Percentiles rank a stretch among this genome's conserved stretches.
Conservation (phyloP, 768 basidiomycete genomes). For the Boletus reticulatus region DNA sequence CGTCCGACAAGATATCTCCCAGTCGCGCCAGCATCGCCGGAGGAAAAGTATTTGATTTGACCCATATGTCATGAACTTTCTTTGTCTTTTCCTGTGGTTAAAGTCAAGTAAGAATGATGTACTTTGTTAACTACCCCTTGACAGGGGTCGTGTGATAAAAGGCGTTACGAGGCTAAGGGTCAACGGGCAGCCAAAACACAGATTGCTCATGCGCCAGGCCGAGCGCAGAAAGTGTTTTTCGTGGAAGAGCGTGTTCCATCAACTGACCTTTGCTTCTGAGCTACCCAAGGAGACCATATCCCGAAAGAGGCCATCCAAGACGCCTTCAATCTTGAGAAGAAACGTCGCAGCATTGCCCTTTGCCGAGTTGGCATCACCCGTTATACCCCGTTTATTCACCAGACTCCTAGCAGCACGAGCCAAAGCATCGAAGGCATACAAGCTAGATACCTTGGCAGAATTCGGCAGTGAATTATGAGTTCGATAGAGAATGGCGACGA, state of each 20-base stretch:
- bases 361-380: conserved; percentile 51
- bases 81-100: conserved; percentile 86
- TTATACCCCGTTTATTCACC: conserved; percentile 60
- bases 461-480: conserved; percentile 78
- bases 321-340: conserved; percentile 84
- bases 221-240: background rate
- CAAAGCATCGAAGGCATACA: conserved; percentile 94
- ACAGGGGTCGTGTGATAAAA: conserved; percentile 30
- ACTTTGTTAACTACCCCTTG: conserved; percentile 42
- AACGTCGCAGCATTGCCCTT: conserved; percentile 80
- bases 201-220: conserved; percentile 10
- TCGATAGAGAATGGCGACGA: conserved; percentile 86
- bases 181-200: background rate
- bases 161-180: conserved; percentile 16
- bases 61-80: conserved; percentile 98
- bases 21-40: conserved; percentile 69
- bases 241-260: conserved; percentile 4
- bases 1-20: conserved; percentile 62
- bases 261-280: conserved; percentile 85
- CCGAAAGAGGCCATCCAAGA: conserved; percentile 85
- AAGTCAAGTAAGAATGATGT: conserved; percentile 34
- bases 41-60: conserved; percentile 87
- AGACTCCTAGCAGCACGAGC: conserved; percentile 76
- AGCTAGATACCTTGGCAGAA: conserved; percentile 73
- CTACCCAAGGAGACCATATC: conserved; percentile 71